Evolutionary conservation across 768 basidiomycete genomes (phyloP).

Genomic region (Punctularia strigosozonata): DNA sequence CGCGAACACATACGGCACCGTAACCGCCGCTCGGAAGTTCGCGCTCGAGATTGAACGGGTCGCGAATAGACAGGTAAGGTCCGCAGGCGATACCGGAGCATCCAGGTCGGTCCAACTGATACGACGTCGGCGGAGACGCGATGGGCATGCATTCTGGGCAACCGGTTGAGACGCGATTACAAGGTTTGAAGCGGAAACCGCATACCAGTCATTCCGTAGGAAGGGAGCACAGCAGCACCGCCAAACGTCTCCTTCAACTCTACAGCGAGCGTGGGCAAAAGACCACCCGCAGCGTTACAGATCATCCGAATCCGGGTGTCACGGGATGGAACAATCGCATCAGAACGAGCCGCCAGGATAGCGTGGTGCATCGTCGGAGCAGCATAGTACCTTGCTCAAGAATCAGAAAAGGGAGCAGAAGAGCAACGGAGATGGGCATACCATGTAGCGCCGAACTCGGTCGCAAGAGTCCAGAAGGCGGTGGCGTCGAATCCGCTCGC

Average conservation of each 20-base stretch:
- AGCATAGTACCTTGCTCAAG: slow-evolving; percentile 31
- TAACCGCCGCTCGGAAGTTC: slow-evolving; percentile 27
- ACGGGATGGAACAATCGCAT: slow-evolving; percentile 16
- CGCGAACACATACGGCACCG: slow-evolving; percentile 44
- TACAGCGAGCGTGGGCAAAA: slow-evolving; percentile 39
- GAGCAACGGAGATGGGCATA: slow-evolving; percentile 18
- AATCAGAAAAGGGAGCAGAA: not conserved
- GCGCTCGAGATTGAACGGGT: slow-evolving; percentile 22
- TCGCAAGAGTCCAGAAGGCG: slow-evolving; percentile 25
- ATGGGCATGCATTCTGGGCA: slow-evolving; percentile 45
- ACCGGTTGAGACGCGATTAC: too few species aligned
- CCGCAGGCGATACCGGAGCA: slow-evolving; percentile 37
- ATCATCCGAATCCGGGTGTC: slow-evolving; percentile 33
- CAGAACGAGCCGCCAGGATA: slow-evolving; percentile 28
- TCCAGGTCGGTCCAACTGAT: slow-evolving; percentile 32
- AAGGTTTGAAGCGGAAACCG: too few species aligned
- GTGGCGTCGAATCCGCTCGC: slow-evolving; percentile 42
- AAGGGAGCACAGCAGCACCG: slow-evolving; percentile 44
- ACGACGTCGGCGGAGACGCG: slow-evolving; percentile 29
- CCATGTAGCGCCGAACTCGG: slow-evolving; percentile 34
- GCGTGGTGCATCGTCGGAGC: slow-evolving; percentile 40
- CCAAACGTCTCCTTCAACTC: slow-evolving; percentile 36
- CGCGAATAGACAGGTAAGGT: slow-evolving; percentile 32
- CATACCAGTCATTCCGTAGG: slow-evolving; percentile 56
- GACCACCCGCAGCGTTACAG: slow-evolving; percentile 39